Evolutionary conservation across 495 filamentous ascomycete genomes (phyloP).

Genomic region (Daldinia decipiens): DNA sequence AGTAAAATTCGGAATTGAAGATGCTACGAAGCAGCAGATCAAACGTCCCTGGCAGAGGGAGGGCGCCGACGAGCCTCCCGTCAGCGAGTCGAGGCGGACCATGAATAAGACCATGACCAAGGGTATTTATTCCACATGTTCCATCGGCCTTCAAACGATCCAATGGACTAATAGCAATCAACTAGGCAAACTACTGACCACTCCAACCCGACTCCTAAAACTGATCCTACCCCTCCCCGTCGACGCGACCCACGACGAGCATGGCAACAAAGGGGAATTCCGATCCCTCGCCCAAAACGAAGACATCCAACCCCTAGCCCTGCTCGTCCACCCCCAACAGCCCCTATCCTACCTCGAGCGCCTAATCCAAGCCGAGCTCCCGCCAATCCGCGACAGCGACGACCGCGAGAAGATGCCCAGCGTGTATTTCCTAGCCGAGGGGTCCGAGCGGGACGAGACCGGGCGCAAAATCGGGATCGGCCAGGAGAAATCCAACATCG

Average conservation of each 20-base stretch:
- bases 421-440: constrained; percentile 83
- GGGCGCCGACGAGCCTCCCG: constrained; percentile 67
- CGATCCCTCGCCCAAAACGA: constrained; percentile 60
- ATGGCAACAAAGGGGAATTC: constrained; percentile 54
- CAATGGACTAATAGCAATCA: neutral
- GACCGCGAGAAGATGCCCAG: constrained; percentile 73
- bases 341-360: constrained; percentile 92
- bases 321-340: constrained; percentile 92
- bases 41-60: constrained; percentile 76
- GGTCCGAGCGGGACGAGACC: constrained; percentile 69
- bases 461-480: constrained; percentile 43
- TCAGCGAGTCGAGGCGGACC: constrained; percentile 50
- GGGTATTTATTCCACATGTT: constrained; percentile 57
- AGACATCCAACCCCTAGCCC: constrained; percentile 81
- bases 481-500: constrained; percentile 56
- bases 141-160: neutral
- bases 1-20: constrained; percentile 47
- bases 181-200: constrained; percentile 87
- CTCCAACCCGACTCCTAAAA: constrained; percentile 89
- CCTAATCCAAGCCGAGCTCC: constrained; percentile 88
- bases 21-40: constrained; percentile 47
- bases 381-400: constrained; percentile 68
- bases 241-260: constrained; percentile 62
- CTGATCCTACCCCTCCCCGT: constrained; percentile 83
- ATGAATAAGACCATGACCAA: constrained; percentile 68